Base-by-base conservation (phyloP, 1,284 basidiomycete genomes). In the Amylostereum areolatum region DNA sequence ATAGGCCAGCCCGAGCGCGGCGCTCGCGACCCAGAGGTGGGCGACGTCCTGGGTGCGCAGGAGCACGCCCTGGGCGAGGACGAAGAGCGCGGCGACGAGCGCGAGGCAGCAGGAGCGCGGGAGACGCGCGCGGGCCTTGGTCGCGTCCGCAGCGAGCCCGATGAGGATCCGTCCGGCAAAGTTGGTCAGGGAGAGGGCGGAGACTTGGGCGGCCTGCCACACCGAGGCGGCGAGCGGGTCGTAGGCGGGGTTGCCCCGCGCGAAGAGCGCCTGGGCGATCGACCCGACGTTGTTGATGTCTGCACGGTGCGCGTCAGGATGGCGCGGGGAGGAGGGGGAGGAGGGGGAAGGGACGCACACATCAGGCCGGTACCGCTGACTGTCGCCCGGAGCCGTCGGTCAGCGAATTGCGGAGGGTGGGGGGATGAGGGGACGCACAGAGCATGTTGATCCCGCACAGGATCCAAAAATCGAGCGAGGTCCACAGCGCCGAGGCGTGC, bases 241-340 rank as follows among this genome's bases (percentile, higher is more conserved):
- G 57, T 86, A 90, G 3, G 73, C 59, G 1, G 77, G 65, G 43
- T 84, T 77, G 5, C 78, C 78, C 52, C 85, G 74, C 10, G 85
- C 80, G 53, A 84, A 91, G 10, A 97, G 73, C 0, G 90, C 90
- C 62, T 91, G 85, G 0, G 93, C 83, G 63, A 97, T 92, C 0
- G 88, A 86, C n/a, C 93, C 93, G 25, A 92, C 92, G 57, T 97
- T 97, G 68, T 96, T 96, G 70, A 97, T 97, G 60, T 89, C 87
- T 90, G 56, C 11, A 30, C 5, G 25, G 35, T n/a, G 7, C n/a
- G 18, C 10, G 35, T 37, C 4, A 33, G 30, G 24, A n/a, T 12
- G 42, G 47, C n/a, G n/a, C 24, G 12, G 7, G 46, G 8, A 43
- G 32, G 39, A 43, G 43, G 28, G 30, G 43, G 3, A 44, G 25